These are phyloP conservation scores for Megacollybia marginata DNA, from an alignment of 768 basidiomycete genomes.

Conservation along the genomic window DNA sequence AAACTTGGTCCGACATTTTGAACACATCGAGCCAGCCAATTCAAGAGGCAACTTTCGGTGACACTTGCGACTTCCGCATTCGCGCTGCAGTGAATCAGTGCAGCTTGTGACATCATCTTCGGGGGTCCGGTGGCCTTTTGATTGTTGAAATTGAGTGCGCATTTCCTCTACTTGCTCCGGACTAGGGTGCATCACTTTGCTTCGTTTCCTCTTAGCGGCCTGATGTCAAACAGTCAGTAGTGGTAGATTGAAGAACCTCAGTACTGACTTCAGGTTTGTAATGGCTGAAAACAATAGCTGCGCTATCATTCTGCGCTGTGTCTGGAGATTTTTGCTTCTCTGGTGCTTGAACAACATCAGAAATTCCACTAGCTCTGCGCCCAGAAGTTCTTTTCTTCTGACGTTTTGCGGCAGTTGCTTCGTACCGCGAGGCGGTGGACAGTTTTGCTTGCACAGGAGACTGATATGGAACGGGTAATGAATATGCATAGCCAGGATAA, in stretches of 20 bases:
- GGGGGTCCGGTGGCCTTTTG: too few relatives aligned
- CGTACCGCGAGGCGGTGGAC: too few relatives aligned
- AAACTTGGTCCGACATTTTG: not conserved
- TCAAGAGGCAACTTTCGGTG: not conserved
- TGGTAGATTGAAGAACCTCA: not conserved
- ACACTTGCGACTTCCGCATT: not conserved
- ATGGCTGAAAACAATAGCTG: not conserved
- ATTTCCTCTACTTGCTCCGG: not conserved
- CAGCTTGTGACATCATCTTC: too few relatives aligned
- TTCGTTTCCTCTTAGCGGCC: not conserved
- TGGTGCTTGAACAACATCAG: not conserved
- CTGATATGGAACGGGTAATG: too few relatives aligned
- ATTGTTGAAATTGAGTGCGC: too few relatives aligned
- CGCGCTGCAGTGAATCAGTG: not conserved
- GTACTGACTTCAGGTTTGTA: not conserved
- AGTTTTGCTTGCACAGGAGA: too few relatives aligned
- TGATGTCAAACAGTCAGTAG: not conserved
- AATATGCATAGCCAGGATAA: too few relatives aligned
- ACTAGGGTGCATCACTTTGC: not conserved
- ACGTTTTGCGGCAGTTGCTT: too few relatives aligned
- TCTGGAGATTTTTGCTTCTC: not conserved
- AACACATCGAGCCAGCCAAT: not conserved
- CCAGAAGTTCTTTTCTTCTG: too few relatives aligned
- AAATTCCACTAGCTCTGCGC: too few relatives aligned
- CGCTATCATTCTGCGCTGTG: not conserved